Percentiles rank a stretch among this genome's conserved stretches.
These are phyloP conservation scores for Russula vinacea DNA, from an alignment of 768 basidiomycete species.

Conservation along the genomic window DNA sequence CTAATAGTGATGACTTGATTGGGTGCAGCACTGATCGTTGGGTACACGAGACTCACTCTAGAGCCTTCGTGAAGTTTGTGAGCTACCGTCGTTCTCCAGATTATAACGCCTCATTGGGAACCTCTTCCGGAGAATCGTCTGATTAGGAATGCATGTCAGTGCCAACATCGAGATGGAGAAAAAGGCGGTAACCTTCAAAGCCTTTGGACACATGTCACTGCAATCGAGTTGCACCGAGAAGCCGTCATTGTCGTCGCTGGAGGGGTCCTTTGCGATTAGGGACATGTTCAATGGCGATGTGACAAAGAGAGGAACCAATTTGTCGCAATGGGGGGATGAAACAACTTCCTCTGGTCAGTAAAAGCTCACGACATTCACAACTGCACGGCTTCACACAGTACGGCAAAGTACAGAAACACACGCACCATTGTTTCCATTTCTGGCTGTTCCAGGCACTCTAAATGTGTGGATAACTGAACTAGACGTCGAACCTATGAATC, in stretches of 20 bases:
- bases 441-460: too few relatives aligned
- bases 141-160: neutral
- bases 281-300: too few relatives aligned
- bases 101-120: conserved; percentile 11
- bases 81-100: conserved; percentile 1
- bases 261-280: too few relatives aligned
- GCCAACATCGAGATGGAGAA: neutral
- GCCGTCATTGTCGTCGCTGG: neutral
- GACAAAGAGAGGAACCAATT: too few relatives aligned
- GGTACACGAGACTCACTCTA: neutral
- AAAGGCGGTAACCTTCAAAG: neutral
- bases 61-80: neutral
- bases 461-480: too few relatives aligned
- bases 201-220: neutral
- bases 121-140: conserved; percentile 9
- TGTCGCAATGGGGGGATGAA: too few relatives aligned
- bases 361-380: too few relatives aligned
- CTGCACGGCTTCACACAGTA: too few relatives aligned
- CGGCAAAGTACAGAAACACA: too few relatives aligned
- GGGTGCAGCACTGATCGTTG: neutral
- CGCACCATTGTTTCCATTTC: too few relatives aligned
- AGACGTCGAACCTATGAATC: too few relatives aligned
- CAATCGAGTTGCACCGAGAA: conserved; percentile 2
- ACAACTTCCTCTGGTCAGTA: too few relatives aligned
- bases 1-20: neutral